Evolutionary conservation across 768 basidiomycete species (phyloP), one percentile per base, ranked within the genome.

Genomic region (Suillus clintonianus): DNA sequence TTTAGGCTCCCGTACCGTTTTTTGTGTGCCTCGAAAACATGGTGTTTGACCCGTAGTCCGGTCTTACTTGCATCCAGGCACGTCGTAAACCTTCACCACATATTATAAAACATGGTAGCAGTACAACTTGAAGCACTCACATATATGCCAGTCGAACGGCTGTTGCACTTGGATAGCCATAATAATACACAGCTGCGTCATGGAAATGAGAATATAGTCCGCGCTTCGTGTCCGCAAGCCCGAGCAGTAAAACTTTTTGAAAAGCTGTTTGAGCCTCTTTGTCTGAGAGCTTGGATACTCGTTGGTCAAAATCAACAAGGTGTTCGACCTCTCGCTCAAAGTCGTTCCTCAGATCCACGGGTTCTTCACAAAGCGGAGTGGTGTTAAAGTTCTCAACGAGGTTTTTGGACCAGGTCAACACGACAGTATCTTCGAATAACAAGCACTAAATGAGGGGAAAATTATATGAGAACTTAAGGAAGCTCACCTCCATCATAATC

Each of bases 401-500:
- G 0, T 67, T 68, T 1, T 74, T 75, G 30, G 78, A 71, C 72
- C 81, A 82, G 36, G 84, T 81, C 15, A 85, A 69, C 62, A 86
- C 80, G 0, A 83, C 80, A 30, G 81, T 83, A 65, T 90, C 89
- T 89, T 45, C 51, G 9, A 60, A 13, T 7, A 41, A 32, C 24
- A 42, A 22, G 48, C 42, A 43, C 3, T 2, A 19, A 34, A 53
- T 1, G 6, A 57, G 3, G 1, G 6, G 19, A 24, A 48, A 59
- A 14, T 9, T 5, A 30, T 30, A 2, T 27, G 17, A 6, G 27
- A 50, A 30, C 14, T 14, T 9, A 58, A 41, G 13, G 24, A 2
- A 3, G 69, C 79, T 62, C 71, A 89, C 91, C 91, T 74, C 91
- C 91, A 69, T 92, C 91, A 75, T 86, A 86, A 69, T 92, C 91